A percentile compares a stretch with the other conserved stretches of the same genome.
Evolutionary conservation across 352 stramenopile genomes (phyloP).

Genomic region (Globisporangium splendens): DNA sequence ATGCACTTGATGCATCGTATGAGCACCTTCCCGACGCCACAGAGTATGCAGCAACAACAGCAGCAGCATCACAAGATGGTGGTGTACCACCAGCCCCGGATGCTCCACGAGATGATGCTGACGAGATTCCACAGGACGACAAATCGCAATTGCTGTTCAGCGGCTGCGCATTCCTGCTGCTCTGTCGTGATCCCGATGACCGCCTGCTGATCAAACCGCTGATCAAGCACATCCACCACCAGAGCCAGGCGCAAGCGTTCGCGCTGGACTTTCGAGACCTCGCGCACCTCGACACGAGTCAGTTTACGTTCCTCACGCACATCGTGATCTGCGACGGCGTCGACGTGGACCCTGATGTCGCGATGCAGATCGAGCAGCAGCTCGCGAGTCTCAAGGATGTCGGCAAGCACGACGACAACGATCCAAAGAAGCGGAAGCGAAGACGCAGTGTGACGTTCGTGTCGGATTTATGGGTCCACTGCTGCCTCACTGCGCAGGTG

Average conservation of each 20-base stretch:
- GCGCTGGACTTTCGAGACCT: conserved; percentile 49
- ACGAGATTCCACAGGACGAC: neutral
- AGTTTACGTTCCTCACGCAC: conserved; percentile 70
- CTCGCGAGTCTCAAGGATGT: conserved; percentile 20
- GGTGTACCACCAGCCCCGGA: neutral
- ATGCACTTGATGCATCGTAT: neutral
- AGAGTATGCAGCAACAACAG: neutral
- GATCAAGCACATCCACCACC: conserved; percentile 30
- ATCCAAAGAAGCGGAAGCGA: conserved; percentile 14
- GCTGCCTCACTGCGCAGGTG: conserved; percentile 43
- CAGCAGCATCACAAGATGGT: neutral
- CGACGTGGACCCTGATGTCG: conserved; percentile 24
- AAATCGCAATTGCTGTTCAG: conserved; percentile 27
- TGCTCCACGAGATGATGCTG: neutral
- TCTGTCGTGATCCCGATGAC: conserved; percentile 51
- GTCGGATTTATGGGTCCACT: conserved; percentile 72
- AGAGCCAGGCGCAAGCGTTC: conserved; percentile 35
- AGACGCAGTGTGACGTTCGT: conserved; percentile 39
- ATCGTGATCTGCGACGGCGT: conserved; percentile 59
- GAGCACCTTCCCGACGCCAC: neutral
- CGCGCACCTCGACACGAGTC: conserved; percentile 33
- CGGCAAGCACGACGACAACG: neutral
- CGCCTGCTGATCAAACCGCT: conserved; percentile 32
- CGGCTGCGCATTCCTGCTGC: conserved; percentile 52
- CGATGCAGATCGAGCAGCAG: conserved; percentile 23